Base-by-base conservation (phyloP, 768 basidiomycete genomes). In the Boletus reticulatus region DNA sequence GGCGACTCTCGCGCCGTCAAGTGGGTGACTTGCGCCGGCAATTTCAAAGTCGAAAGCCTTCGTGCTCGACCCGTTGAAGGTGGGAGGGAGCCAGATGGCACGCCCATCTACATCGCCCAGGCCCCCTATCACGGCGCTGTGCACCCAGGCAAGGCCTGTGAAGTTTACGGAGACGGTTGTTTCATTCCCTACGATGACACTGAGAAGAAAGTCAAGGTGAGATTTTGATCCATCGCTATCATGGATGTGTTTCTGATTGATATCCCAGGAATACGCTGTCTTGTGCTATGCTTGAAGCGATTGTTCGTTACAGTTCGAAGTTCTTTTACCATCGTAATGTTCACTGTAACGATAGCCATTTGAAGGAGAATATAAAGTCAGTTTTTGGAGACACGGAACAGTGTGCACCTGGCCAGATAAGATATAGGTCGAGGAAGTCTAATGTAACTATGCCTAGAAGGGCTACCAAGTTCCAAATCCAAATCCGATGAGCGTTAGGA, bases 141-240 rank as follows among this genome's bases (percentile, higher is more conserved):
- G 34, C 78, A 84, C 64, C 85, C 87, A 7, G 88, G 87, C n/a
- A 89, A 89, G 69, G 77, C 77, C 31, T 79, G 81, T 61, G 75
- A 77, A 62, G 39, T 71, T 80, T 72, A 62, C 22, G 70, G 66
- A 45, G 79, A 83, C 52, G 83, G 82, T 75, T 83, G 81, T 14
- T 84, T 79, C 58, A 81, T 89, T 48, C 76, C 85, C 4, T 82
- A 79, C 52, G 78, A 72, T 46, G 68, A 75, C 20, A 73, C 64
- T 7, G 85, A 88, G 75, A 76, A 81, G 65, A 70, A 75, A 41
- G 66, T 84, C 34, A 73, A 77, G 67, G 84, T 83, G 46, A 48
- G 73, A 37, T 20, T 39, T 31, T 17, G 22, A 44, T 27, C 32
- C 39, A 29, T 17, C n/a, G 12, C 17, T 14, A 27, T 43, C 16